Conservation (phyloP, 2,329 filamentous ascomycete genomes). For the Fusarium stilboides region DNA sequence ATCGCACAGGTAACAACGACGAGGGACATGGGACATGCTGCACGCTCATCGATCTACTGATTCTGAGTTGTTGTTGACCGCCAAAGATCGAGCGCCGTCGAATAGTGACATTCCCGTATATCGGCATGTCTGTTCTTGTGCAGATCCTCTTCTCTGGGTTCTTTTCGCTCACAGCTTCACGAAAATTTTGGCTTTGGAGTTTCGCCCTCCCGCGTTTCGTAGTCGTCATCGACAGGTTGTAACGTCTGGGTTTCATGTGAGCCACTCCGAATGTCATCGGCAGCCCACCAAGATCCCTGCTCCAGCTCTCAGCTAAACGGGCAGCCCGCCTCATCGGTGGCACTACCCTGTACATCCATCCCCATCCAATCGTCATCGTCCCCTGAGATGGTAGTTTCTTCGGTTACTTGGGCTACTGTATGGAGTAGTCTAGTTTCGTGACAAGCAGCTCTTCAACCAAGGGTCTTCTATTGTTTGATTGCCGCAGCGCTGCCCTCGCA, state of each 20-base stretch:
- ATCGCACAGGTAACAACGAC: not conserved
- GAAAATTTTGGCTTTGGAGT: constrained; percentile 14
- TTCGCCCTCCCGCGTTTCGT: constrained; percentile 31
- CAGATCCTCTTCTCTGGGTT: constrained; percentile 9
- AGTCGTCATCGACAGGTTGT: constrained; percentile 33
- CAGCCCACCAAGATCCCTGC: constrained; percentile 33
- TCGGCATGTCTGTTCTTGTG: not conserved
- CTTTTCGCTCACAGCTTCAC: not conserved
- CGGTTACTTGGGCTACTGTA: not conserved
- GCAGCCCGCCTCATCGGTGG: constrained; percentile 42
- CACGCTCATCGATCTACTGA: not conserved
- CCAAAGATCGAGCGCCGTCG: not conserved
- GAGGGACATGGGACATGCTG: not conserved
- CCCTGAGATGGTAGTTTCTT: constrained; percentile 31
- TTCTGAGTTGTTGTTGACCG: not conserved
- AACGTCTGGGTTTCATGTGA: constrained; percentile 41
- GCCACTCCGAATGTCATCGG: constrained; percentile 42
- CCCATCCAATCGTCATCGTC: constrained; percentile 19
- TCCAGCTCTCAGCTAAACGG: constrained; percentile 41
- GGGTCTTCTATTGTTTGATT: constrained; percentile 13
- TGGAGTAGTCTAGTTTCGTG: not conserved
- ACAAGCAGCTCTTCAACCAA: not conserved
- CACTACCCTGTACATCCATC: constrained; percentile 28
- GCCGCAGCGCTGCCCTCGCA: constrained; percentile 5
- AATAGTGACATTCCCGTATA: not conserved